Evolutionary conservation across 495 filamentous ascomycete genomes (phyloP).

Genomic region (Penicillium fimorum): DNA sequence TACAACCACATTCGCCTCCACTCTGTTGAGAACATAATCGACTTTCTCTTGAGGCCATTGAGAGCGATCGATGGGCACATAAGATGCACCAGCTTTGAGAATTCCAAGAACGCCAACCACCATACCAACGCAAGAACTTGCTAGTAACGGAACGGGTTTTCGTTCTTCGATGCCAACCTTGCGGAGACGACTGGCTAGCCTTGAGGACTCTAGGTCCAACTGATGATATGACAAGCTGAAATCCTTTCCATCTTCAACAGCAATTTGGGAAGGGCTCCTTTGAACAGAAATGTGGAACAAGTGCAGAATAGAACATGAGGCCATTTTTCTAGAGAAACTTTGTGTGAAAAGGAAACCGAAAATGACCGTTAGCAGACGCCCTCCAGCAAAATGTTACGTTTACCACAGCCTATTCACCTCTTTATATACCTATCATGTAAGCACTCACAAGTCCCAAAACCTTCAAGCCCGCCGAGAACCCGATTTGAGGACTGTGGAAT

Average conservation of each 20-base stretch:
- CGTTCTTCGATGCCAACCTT: background rate
- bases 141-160: background rate
- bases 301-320: background rate
- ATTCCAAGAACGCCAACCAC: constrained; percentile 20
- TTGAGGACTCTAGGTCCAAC: constrained; percentile 1
- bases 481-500: background rate
- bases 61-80: constrained; percentile 28
- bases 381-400: background rate
- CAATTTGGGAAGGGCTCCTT: background rate
- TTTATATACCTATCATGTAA: too few species aligned
- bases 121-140: constrained; percentile 15
- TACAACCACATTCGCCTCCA: background rate
- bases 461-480: too few species aligned
- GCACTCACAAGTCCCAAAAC: too few species aligned
- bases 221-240: background rate
- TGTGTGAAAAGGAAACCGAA: too few species aligned
- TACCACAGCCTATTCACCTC: background rate
- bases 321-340: too few species aligned
- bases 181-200: background rate
- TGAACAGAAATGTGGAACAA: background rate
- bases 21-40: constrained; percentile 10
- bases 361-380: background rate
- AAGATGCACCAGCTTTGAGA: constrained; percentile 22
- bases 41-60: constrained; percentile 24
- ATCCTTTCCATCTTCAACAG: background rate